Evolutionary conservation across 306 rosid species (phyloP), one percentile per base, ranked within the genome.

Genomic region (Astragalus glycyphyllos): DNA sequence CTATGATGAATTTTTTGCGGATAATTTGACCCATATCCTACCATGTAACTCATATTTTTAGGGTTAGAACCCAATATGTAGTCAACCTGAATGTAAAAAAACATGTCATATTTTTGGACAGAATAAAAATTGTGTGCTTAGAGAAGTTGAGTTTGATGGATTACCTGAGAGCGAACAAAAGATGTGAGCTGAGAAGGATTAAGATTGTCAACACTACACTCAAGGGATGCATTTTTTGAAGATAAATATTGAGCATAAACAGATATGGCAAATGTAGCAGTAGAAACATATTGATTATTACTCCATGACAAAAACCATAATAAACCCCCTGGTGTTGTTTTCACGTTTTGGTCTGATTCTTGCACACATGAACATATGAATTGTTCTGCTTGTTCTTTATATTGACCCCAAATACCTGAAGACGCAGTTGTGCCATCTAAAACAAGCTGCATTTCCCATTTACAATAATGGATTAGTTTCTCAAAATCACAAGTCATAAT

Each of bases 31-130:
- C 88, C 91, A 0, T 76, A 79, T 2, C 94, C 96, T 4, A 87
- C 85, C 96, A 90, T 86, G 88, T 84, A 87, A 68, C 94, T 88
- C 70, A 77, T 73, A 0, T 34, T 16, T 13, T 4, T 55, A 0
- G 90, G 91, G 67, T 90, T 90, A 1, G 80, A 63, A 35, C 94
- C 94, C 81, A 87, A 57, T 6, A 86, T 79, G 57, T 79, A 87
- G 6, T 87, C 88, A 45, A 26, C 31, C 31, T 26, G 31, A 26
- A 26, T 26, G 3, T n/a, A n/a, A n/a, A n/a, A n/a, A 26, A 26
- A 26, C 0, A 26, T 26, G 31, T 23, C 31, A 26, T 26, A 26
- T 26, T 26, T 1, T 26, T 26, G 1, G 31, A 2, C 31, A 26
- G 0, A 2, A 26, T 26, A 26, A 26, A 26, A 26, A 26, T 26